These are phyloP conservation scores for Ceratocystis harringtonii DNA, from an alignment of 2,329 filamentous ascomycete genomes.

Conservation along the genomic window DNA sequence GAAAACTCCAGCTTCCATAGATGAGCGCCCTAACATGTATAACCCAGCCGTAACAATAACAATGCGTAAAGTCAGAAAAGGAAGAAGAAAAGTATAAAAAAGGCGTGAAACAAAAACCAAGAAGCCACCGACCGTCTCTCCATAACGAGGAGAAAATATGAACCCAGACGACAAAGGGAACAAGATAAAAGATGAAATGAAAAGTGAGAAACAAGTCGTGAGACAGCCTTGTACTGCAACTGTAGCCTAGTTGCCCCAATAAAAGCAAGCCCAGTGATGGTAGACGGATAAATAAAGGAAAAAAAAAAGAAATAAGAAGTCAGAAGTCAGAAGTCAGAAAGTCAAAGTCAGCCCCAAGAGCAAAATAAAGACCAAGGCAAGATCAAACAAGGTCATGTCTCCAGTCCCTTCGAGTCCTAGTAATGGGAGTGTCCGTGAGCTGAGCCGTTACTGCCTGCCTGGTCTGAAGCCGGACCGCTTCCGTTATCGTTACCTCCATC, in stretches of 20 bases:
- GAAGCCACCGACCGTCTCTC: not conserved
- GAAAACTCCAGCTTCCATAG: conserved; percentile 5
- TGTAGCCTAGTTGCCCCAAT: not conserved
- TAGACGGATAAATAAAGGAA: not conserved
- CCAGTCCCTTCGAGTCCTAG: not conserved
- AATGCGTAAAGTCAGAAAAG: not conserved
- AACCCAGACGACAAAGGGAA: conserved; percentile 1
- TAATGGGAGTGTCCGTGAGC: conserved; percentile 33
- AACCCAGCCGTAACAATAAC: not conserved
- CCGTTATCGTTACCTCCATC: not conserved
- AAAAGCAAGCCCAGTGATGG: not conserved
- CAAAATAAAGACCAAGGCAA: not conserved
- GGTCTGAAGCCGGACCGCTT: conserved; percentile 23
- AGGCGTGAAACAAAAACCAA: not conserved
- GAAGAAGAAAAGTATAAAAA: not conserved
- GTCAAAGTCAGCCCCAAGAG: not conserved
- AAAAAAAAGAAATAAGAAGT: not conserved
- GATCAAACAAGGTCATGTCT: not conserved
- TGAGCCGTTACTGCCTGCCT: conserved; percentile 44
- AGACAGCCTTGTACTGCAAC: conserved; percentile 2
- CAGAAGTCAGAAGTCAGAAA: not conserved
- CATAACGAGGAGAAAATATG: not conserved
- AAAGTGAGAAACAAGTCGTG: conserved; percentile 6
- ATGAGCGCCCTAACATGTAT: not conserved
- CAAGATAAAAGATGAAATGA: conserved; percentile 4